phyloP scores from a whole-genome alignment of 1,139 yeast species.

The Yamadazyma songkhlaensis region DNA sequence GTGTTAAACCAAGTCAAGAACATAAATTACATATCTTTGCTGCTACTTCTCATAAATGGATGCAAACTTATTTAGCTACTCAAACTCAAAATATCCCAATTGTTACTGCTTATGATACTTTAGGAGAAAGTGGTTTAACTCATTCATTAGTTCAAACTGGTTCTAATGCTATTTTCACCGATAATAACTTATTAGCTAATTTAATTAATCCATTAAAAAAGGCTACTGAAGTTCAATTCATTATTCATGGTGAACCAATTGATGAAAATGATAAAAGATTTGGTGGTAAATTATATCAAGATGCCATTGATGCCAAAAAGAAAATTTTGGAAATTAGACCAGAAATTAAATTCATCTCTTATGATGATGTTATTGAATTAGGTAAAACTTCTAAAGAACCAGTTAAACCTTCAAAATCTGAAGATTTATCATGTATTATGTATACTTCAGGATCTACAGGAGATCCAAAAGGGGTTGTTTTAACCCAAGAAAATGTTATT shows the following conservation, averaged over 20 bases:
- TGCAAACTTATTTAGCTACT: slow-evolving; percentile 81
- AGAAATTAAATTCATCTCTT: slow-evolving; percentile 66
- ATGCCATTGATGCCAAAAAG: slow-evolving; percentile 56
- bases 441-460: slow-evolving; percentile 99
- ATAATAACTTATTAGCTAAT: slow-evolving; percentile 64
- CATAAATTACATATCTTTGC: slow-evolving; percentile 83
- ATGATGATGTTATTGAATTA: slow-evolving; percentile 60
- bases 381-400: slow-evolving; percentile 49
- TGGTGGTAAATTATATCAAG: slow-evolving; percentile 53
- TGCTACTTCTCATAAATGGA: slow-evolving; percentile 82
- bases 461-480: slow-evolving; percentile 93
- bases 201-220: slow-evolving; percentile 70
- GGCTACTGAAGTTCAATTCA: slow-evolving; percentile 59
- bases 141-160: slow-evolving; percentile 84
- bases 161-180: slow-evolving; percentile 77
- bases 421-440: slow-evolving; percentile 90
- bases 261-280: slow-evolving; percentile 62
- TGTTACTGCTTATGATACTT: slow-evolving; percentile 96
- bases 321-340: slow-evolving; percentile 66
- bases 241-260: slow-evolving; percentile 69
- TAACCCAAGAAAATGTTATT: slow-evolving; percentile 72
- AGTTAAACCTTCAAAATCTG: slow-evolving; percentile 28
- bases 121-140: slow-evolving; percentile 88
- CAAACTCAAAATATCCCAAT: slow-evolving; percentile 77
- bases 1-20: slow-evolving; percentile 61